Conservation (phyloP, 164 flowering plant genomes). For the Liquidambar formosana region DNA sequence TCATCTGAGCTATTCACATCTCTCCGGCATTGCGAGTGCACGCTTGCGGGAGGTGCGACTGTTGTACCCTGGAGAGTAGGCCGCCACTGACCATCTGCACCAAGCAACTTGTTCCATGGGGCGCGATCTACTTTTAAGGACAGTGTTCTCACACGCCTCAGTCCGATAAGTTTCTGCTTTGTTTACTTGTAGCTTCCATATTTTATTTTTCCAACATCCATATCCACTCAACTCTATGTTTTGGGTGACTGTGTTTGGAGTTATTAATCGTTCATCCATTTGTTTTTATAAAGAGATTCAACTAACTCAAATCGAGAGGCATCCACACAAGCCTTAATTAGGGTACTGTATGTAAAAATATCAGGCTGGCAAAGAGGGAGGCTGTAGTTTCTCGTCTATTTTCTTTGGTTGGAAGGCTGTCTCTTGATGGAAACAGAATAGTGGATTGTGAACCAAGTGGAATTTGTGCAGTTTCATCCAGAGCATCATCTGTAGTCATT, state of each 20-base stretch:
- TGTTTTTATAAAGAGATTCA: slow-evolving; percentile 65
- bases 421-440: slow-evolving; percentile 17
- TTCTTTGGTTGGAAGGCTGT: slow-evolving; percentile 23
- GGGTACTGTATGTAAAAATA: slow-evolving; percentile 72
- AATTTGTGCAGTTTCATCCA: slow-evolving; percentile 17
- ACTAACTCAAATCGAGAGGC: slow-evolving; percentile 65
- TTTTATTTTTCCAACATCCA: no score
- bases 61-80: no score
- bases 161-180: no score
- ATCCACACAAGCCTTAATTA: slow-evolving; percentile 84
- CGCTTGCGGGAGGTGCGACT: no score
- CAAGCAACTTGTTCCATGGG: no score
- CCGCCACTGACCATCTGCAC: no score
- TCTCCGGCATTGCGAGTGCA: no score
- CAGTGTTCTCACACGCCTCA: no score
- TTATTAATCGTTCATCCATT: slow-evolving; percentile 65
- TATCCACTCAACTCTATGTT: slow-evolving; percentile 85
- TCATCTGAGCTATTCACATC: no score
- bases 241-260: slow-evolving; percentile 90
- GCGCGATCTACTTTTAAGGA: no score
- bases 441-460: slow-evolving; percentile 20
- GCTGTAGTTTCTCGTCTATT: slow-evolving; percentile 19
- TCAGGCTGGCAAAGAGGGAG: slow-evolving; percentile 92
- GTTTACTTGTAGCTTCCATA: no score
- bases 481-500: slow-evolving; percentile 15